phyloP scores from a whole-genome alignment of 176 grass and related monocot genomes.

The Eleusine coracana region DNA sequence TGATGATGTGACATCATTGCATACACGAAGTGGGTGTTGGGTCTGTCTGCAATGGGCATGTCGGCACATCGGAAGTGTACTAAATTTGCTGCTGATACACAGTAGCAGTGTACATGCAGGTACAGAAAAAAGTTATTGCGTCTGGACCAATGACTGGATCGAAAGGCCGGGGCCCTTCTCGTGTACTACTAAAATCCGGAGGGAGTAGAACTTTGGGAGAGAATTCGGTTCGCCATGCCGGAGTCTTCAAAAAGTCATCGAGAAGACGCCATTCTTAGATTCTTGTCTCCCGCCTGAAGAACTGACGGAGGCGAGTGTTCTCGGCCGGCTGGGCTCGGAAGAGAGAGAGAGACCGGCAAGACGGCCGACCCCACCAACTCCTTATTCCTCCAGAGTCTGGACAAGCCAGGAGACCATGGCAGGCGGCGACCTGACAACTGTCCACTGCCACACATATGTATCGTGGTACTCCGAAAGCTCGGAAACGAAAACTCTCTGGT shows the following conservation, averaged over 20 bases:
- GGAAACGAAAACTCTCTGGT: not conserved
- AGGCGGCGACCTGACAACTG: not conserved
- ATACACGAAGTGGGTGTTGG: too few species aligned
- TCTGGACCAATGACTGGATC: too few species aligned
- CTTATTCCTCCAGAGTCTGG: not conserved
- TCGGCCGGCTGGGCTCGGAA: not conserved
- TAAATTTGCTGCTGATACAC: not conserved
- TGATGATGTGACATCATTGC: not conserved
- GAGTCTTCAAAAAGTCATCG: not conserved
- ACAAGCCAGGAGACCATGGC: too few species aligned
- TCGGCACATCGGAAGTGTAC: conserved; percentile 14
- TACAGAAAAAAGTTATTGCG: too few species aligned
- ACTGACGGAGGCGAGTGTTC: not conserved
- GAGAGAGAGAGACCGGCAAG: not conserved
- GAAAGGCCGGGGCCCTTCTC: too few species aligned
- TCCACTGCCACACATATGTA: not conserved
- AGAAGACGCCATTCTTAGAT: not conserved
- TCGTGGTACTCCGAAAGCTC: not conserved
- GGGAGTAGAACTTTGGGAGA: not conserved
- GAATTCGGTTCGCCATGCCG: too few species aligned
- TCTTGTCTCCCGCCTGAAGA: not conserved
- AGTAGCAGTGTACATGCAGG: not conserved
- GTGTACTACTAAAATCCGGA: too few species aligned
- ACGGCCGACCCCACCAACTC: not conserved
- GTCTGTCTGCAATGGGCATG: not conserved